Evolutionary conservation across 768 basidiomycete genomes (phyloP), one percentile per base, ranked within the genome.

Genomic region (Strobilomyces dryophilus): DNA sequence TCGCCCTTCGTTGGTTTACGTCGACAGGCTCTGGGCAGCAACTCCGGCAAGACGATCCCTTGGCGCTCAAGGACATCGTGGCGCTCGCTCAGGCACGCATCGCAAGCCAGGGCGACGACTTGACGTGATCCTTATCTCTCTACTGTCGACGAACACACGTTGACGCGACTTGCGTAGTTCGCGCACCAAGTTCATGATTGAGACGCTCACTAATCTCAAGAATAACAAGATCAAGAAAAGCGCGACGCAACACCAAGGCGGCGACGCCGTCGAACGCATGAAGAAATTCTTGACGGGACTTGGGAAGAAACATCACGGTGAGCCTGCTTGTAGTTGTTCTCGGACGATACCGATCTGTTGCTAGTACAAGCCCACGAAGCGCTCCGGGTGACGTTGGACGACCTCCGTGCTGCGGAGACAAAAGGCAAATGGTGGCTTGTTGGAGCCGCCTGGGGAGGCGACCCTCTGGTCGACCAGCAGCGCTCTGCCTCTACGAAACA

Each of bases 401-500:
- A 98, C 70, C 78, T 98, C 6, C 89, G 82, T 54, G 81, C 84
- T 0, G 85, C 92, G 1, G 84, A 91, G 51, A 88, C 79, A 11
- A 89, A 85, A 65, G 97, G 95, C 5, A 97, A 97, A 73, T 98
- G 97, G 97, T 98, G 97, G 95, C 78, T 98, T 2, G 91, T 98
- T 34, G 97, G 95, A 17, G 92, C 95, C 1, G 95, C 91, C 0
- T 99, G 95, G 95, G 79, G 80, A 31, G 95, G 95, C 2, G 85
- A 98, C 62, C 95, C 97, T 8, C 79, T 98, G 4, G 76, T 85
- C 18, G 95, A 98, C 51, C 80, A 77, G 41, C 79, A 80, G 52
- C 76, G 71, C 5, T 68, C 64, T 5, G 45, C 61, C 41, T 56
- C 64, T 34, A 59, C 51, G 47, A 49, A 40, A 10, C 49, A 44